A percentile compares a stretch with the other conserved stretches of the same genome.
Evolutionary conservation across 2,329 filamentous ascomycete species (phyloP).

Genomic region (Arthrinium phaeospermum): DNA sequence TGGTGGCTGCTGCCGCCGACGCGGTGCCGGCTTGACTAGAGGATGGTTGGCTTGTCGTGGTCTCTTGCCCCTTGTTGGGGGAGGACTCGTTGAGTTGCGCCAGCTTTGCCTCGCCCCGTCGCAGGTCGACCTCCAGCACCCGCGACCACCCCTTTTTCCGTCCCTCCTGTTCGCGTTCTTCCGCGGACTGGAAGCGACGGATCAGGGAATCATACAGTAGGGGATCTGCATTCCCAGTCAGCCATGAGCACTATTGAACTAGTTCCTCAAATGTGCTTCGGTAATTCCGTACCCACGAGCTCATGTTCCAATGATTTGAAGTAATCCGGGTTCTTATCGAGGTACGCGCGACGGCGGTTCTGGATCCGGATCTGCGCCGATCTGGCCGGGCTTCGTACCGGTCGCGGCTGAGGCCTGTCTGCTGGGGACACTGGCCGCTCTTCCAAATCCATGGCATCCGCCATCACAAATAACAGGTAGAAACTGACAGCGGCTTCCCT

Average conservation of each 20-base stretch:
- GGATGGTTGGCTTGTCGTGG: not conserved
- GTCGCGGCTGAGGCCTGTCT: conserved; percentile 49
- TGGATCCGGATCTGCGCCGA: conserved; percentile 62
- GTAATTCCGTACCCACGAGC: conserved; percentile 50
- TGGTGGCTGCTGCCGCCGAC: not conserved
- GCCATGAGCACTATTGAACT: not conserved
- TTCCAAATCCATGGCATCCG: not conserved
- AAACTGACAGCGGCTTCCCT: not conserved
- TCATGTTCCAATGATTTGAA: conserved; percentile 64
- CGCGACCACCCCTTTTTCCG: conserved; percentile 79
- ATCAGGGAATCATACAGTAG: conserved; percentile 83
- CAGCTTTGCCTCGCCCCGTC: conserved; percentile 78
- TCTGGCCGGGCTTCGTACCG: conserved; percentile 47
- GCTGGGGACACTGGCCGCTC: not conserved
- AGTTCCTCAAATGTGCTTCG: not conserved
- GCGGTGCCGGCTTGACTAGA: not conserved
- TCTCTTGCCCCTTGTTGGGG: not conserved
- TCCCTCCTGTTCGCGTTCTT: conserved; percentile 76
- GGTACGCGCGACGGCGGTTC: conserved; percentile 79
- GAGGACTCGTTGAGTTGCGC: conserved; percentile 52
- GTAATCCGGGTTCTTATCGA: conserved; percentile 75
- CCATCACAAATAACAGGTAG: not conserved
- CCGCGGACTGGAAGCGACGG: conserved; percentile 74
- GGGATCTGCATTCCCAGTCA: conserved; percentile 60
- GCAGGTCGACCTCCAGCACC: conserved; percentile 76